Base-by-base conservation (phyloP, 2,329 filamentous ascomycete species). In the Penicillium crustosum region DNA sequence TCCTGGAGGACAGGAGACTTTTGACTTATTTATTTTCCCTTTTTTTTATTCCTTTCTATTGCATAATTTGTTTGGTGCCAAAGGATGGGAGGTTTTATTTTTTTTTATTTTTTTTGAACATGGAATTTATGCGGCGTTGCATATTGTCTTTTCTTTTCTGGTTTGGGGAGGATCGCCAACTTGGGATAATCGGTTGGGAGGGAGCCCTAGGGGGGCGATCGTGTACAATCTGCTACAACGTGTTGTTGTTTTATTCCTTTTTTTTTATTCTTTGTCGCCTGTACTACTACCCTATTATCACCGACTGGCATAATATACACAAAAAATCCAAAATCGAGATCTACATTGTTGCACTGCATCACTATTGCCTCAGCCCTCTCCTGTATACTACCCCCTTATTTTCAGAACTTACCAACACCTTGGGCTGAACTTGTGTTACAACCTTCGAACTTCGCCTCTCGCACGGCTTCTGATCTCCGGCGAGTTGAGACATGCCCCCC, bases 21-120 rank as follows among this genome's bases (percentile, higher is more conserved):
- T 59, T 63, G 55, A 56, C 58, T 58, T 59, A 55, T 55, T 55
- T 61, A 35, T 52, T 42, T 53, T 42, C 43, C 8, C 4, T 5
- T 6, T 12, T 43, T n/a, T 12, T 43, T n/a, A 27, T 44, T 27
- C 17, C 41, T 39, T 64, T 55, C 60, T 66, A 45, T 64, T 67
- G 65, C 65, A 67, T 67, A 67, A 65, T 67, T 66, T 66, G 62
- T 59, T 39, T 56, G 62, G 61, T 60, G 63, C 56, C 48, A 60
- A 58, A 55, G 60, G 59, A 61, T 65, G 65, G 66, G 68, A 64
- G 65, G 58, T 66, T 61, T 19, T 60, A 49, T 60, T 65, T 58
- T 70, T 48, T 60, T 65, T 59, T 70, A 15, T 35, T 17, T 35
- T 35, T 35, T 49, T 59, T 70, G 69, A 67, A 61, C 35, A 49